Evolutionary conservation across 2,329 filamentous ascomycete species (phyloP).

Genomic region (Nigrospora sphaerica): DNA sequence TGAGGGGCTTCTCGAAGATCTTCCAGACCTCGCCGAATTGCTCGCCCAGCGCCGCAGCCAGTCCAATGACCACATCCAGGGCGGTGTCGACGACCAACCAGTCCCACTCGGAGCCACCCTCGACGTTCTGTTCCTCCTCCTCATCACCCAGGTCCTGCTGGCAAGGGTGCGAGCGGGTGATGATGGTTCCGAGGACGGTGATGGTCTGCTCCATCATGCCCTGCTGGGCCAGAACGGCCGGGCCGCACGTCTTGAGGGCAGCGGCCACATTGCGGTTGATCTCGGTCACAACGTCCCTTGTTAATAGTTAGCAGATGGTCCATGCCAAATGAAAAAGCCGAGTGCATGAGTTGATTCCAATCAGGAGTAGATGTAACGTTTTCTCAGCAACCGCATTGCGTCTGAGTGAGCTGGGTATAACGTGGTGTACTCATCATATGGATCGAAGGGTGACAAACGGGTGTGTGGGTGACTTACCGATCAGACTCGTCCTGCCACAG

Average conservation of each 20-base stretch:
- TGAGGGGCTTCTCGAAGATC: conserved; percentile 85
- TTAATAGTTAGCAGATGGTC: conserved; percentile 27
- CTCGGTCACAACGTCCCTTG: conserved; percentile 80
- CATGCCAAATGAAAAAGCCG: conserved; percentile 5
- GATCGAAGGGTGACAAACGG: conserved; percentile 11
- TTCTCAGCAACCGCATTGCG: conserved; percentile 89
- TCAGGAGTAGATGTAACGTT: conserved; percentile 42
- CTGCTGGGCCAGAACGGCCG: conserved; percentile 70
- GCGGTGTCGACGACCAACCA: conserved; percentile 96
- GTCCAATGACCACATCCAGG: conserved; percentile 79
- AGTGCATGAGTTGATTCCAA: conserved; percentile 21
- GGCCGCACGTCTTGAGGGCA: conserved; percentile 84
- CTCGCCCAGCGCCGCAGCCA: conserved; percentile 73
- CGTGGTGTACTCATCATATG: conserved; percentile 81
- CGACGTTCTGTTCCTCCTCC: conserved; percentile 65
- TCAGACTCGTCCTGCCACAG: conserved; percentile 89
- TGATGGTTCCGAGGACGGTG: conserved; percentile 67
- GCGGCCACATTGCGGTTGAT: conserved; percentile 91
- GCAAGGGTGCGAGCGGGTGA: conserved; percentile 86
- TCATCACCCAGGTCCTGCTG: conserved; percentile 84
- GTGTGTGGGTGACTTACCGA: conserved; percentile 59
- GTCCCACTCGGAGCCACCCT: conserved; percentile 88
- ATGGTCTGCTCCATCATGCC: conserved; percentile 70
- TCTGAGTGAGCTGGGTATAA: conserved; percentile 99
- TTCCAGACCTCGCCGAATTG: conserved; percentile 88